These are phyloP conservation scores for Albophoma yamanashiensis DNA, from an alignment of 2,329 filamentous ascomycete species.

Conservation along the genomic window DNA sequence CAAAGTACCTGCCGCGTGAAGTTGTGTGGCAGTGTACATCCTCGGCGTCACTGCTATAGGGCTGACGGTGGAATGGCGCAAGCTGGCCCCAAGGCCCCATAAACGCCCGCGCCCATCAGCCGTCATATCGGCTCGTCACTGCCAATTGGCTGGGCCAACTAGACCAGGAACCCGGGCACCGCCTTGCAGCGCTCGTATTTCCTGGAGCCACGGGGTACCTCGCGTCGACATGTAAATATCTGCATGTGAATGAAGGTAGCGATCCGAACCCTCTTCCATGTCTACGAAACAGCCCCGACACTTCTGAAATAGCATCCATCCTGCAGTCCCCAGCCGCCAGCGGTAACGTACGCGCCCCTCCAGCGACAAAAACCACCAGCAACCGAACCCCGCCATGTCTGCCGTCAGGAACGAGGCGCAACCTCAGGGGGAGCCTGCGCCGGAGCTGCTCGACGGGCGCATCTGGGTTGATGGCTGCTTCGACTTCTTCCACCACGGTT, in stretches of 20 bases:
- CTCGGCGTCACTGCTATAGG: no score
- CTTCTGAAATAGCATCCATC: not conserved
- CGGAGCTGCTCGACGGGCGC: slow-evolving; percentile 53
- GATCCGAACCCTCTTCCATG: not conserved
- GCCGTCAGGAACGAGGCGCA: slow-evolving; percentile 9
- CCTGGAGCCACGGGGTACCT: not conserved
- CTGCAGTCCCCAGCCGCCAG: not conserved
- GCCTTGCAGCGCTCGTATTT: not conserved
- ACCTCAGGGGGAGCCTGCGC: slow-evolving; percentile 32
- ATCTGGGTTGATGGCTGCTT: slow-evolving; percentile 99
- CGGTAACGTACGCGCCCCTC: not conserved
- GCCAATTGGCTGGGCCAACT: not conserved
- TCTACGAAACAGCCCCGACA: not conserved
- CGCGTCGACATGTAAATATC: not conserved
- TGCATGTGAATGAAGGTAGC: not conserved
- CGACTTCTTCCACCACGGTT: slow-evolving; percentile 96
- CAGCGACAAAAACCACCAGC: not conserved
- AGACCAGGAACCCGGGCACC: not conserved
- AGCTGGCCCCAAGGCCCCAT: not conserved
- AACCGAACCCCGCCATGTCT: slow-evolving; percentile 8
- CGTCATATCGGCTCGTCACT: not conserved
- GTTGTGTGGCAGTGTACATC: no score
- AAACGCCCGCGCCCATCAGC: not conserved
- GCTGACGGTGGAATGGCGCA: not conserved
- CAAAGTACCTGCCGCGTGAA: no score